Base-by-base conservation (phyloP, 2,329 filamentous ascomycete species). In the Aspergillus cejpii region DNA sequence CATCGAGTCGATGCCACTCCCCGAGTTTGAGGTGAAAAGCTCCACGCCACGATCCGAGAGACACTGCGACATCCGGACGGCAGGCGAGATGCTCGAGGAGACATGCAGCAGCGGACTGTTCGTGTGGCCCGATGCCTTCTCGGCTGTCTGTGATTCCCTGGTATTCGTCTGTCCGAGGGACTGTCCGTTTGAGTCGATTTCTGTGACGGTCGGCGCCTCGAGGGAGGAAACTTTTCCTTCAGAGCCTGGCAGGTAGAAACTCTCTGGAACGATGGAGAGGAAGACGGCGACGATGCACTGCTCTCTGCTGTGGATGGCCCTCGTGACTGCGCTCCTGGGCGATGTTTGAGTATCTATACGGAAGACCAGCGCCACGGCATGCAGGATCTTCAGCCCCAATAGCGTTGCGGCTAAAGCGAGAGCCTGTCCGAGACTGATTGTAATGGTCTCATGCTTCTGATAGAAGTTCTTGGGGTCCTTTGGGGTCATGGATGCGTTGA, bases 361-460 rank as follows among this genome's bases (percentile, higher is more conserved):
- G 17, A 48, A 41, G 14, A 62, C 14, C 31, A 38, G 48, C 4
- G 53, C 55, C n/a, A 52, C 19, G 1, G 44, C 40, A 31, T 60
- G 57, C n/a, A 64, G 47, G 7, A 58, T 7, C 26, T 60, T 61
- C 19, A 64, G 52, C 27, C 51, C 50, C 6, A 53, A 36, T 3
- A 63, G 44, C n/a, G 51, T 39, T 23, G 42, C 36, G 12, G 58
- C 48, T 10, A 64, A 53, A 3, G 47, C 36, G 37, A 57, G 39
- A 7, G 50, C 45, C 14, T 47, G 41, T 8, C 31, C 14, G 12
- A 49, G 28, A 17, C 41, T 46, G 43, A 50, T 43, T n/a, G 28
- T 34, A 12, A 48, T 43, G 23, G 39, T 14, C 24, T 39, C 36
- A 24, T 47, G 24, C 20, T 39, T 21, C 19, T 20, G 34, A 20